Evolutionary conservation across 2,329 filamentous ascomycete genomes (phyloP).

Genomic region (Neofusicoccum ribis): DNA sequence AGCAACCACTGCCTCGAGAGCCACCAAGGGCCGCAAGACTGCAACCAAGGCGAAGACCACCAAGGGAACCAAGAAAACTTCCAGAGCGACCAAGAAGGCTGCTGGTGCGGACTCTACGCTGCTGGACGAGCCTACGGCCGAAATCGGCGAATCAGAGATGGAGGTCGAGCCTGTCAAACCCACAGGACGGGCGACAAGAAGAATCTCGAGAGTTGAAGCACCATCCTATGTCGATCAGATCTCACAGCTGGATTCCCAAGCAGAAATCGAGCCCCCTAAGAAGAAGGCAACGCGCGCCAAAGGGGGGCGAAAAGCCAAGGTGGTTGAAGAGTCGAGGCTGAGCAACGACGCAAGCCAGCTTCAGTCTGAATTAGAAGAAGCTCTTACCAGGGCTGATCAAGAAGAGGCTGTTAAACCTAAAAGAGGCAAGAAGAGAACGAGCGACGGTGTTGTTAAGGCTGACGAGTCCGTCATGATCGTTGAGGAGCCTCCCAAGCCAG

Average conservation of each 20-base stretch:
- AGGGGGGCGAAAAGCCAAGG: slow-evolving; percentile 6
- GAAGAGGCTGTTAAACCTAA: slow-evolving; percentile 25
- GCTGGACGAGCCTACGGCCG: background rate
- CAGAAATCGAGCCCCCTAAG: background rate
- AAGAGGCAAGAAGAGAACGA: slow-evolving; percentile 39
- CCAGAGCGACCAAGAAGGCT: slow-evolving; percentile 31
- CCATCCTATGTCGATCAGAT: background rate
- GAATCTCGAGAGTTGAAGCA: background rate
- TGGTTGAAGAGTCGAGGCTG: slow-evolving; percentile 7
- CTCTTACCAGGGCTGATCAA: slow-evolving; percentile 12
- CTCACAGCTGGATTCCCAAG: background rate
- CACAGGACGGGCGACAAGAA: background rate
- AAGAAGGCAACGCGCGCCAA: background rate
- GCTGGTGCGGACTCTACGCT: slow-evolving; percentile 27
- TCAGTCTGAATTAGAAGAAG: slow-evolving; percentile 27
- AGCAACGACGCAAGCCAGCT: slow-evolving; percentile 28
- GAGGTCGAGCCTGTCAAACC: background rate
- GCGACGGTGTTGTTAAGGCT: slow-evolving; percentile 36
- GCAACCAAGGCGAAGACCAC: slow-evolving; percentile 45
- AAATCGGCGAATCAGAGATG: background rate
- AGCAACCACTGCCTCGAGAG: slow-evolving; percentile 40
- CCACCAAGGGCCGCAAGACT: slow-evolving; percentile 41
- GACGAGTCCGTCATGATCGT: slow-evolving; percentile 24
- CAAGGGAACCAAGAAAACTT: slow-evolving; percentile 34
- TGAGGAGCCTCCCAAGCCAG: slow-evolving; percentile 13